Base-by-base conservation (phyloP, 768 basidiomycete genomes). In the Albatrellus ellisii region DNA sequence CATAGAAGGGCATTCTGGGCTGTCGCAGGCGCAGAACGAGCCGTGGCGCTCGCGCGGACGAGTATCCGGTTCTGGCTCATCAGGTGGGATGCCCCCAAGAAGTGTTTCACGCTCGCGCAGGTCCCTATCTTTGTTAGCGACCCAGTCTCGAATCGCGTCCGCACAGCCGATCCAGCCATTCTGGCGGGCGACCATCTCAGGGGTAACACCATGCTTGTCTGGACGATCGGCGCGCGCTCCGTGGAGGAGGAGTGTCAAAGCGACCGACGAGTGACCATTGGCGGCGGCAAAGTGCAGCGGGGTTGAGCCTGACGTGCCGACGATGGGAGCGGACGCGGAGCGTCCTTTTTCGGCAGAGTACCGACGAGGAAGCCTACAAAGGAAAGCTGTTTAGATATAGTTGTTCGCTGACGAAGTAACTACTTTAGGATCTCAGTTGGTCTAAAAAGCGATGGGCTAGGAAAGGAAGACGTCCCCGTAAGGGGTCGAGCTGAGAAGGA, bases 251-350 rank as follows among this genome's bases (percentile, higher is more conserved):
- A 99, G 77, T 26, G 83, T 75, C 46, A 68, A 70, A 34, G 90
- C 75, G 51, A 91, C 77, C 20, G 68, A 61, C 24, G 73, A 73
- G 61, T 99, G 88, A 3, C 92, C 92, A 53, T 95, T 91, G 22
- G 94, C 91, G 26, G 91, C 84, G 11, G 95, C 94, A 57, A 97
- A 99, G 58, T 99, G 95, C 20, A 98, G 77, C 0, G 95, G 89
- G 0, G 94, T 95, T 3, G 84, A 83, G 25, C 91, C 92, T n/a
- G 82, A 80, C 6, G 77, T 75, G 34, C 82, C 84, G 32, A 85
- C 75, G 52, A 83, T 83, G 39, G 80, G 79, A 53, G 79, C 77
- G 41, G 81, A 69, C 46, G 66, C 72, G 57, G 81, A 79, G 52
- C 68, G 35, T 21, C 20, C 20, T 21, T 18, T 22, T 36, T 18